Evolutionary conservation across 495 filamentous ascomycete genomes (phyloP).

Genomic region (Aspergillus affinis): DNA sequence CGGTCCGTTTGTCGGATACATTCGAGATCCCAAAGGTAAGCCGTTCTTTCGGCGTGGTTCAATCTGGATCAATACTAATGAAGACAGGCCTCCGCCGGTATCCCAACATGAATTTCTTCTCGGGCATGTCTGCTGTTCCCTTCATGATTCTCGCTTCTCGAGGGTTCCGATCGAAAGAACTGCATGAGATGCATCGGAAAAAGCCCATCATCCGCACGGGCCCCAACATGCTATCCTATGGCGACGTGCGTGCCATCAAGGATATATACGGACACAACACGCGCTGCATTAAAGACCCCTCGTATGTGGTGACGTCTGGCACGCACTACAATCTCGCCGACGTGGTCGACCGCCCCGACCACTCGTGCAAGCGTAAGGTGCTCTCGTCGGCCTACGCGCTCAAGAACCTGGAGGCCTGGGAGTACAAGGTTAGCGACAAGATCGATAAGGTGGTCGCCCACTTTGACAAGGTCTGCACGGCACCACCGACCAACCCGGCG

Average conservation of each 20-base stretch:
- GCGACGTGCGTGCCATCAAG: constrained; percentile 47
- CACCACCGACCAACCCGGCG: constrained; percentile 20
- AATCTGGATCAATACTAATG: constrained; percentile 1
- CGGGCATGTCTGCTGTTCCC: constrained; percentile 44
- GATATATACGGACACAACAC: constrained; percentile 58
- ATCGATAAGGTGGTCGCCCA: constrained; percentile 40
- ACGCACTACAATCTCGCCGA: constrained; percentile 47
- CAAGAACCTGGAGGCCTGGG: constrained; percentile 56
- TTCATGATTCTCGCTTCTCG: constrained; percentile 45
- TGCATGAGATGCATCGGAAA: constrained; percentile 43
- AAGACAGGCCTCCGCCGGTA: constrained; percentile 46
- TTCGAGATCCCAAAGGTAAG: constrained; percentile 46
- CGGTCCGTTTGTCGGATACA: constrained; percentile 40
- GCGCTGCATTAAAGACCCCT: constrained; percentile 47
- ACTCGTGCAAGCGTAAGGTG: constrained; percentile 50
- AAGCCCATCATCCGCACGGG: constrained; percentile 51
- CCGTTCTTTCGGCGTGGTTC: too few relatives aligned
- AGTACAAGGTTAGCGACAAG: constrained; percentile 56
- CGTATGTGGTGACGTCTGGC: constrained; percentile 42
- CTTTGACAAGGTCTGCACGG: constrained; percentile 37
- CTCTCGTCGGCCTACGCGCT: constrained; percentile 53
- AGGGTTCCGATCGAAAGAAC: constrained; percentile 43
- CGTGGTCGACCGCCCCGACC: constrained; percentile 48
- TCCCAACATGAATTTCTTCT: constrained; percentile 43
- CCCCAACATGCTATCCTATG: constrained; percentile 53